Evolutionary conservation across 352 stramenopile species (phyloP).

Genomic region (Phytophthora crassamura): DNA sequence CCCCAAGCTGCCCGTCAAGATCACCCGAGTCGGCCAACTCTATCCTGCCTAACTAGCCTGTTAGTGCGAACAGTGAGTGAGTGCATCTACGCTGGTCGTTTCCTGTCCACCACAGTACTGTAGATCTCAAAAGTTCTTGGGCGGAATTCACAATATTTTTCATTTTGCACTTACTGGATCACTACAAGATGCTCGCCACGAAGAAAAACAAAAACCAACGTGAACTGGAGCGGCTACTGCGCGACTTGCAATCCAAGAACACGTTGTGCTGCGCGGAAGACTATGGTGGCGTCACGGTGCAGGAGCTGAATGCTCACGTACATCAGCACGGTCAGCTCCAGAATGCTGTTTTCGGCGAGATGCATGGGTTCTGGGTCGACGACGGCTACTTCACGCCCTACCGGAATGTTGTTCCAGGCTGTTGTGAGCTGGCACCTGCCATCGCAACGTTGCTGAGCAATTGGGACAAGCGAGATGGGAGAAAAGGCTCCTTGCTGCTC

Average conservation of each 20-base stretch:
- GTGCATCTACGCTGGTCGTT: too few relatives aligned
- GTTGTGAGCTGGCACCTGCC: conserved; percentile 1
- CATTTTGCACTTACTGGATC: background rate
- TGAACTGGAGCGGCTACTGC: conserved; percentile 1
- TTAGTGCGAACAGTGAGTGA: too few relatives aligned
- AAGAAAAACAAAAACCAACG: background rate
- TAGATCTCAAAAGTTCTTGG: too few relatives aligned
- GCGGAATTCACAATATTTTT: background rate
- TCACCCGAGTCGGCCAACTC: conserved; percentile 54
- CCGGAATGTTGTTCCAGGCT: background rate
- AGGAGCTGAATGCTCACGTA: conserved; percentile 11
- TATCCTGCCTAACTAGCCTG: conserved; percentile 29
- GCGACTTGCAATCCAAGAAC: conserved; percentile 8
- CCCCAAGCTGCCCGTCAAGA: conserved; percentile 55
- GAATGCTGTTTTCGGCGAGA: conserved; percentile 13
- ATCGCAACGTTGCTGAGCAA: background rate
- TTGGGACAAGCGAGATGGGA: background rate
- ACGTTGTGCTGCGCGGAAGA: conserved; percentile 9
- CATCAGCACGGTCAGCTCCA: conserved; percentile 5
- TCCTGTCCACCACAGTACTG: too few relatives aligned
- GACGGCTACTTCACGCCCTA: conserved; percentile 18
- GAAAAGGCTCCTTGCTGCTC: background rate
- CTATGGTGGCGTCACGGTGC: background rate
- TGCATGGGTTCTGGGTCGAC: conserved; percentile 10
- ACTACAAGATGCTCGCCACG: background rate